phyloP scores from a whole-genome alignment of 1,139 yeast genomes.

The Pichia sp. region DNA sequence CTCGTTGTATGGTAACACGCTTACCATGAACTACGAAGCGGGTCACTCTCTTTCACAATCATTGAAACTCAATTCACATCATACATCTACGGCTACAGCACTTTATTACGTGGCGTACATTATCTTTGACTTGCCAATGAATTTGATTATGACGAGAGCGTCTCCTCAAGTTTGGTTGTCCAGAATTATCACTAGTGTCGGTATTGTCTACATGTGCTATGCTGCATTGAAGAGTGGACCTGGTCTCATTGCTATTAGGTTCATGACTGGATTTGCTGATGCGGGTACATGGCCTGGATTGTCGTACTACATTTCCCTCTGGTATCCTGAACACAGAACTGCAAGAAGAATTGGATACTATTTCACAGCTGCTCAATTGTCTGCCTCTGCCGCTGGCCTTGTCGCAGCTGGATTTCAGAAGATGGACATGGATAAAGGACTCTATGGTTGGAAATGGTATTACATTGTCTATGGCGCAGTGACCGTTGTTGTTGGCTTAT shows the following conservation, averaged over 20 bases:
- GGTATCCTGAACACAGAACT: constrained; percentile 79
- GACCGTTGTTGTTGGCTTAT: constrained; percentile 60
- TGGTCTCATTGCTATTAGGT: constrained; percentile 66
- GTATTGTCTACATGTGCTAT: constrained; percentile 70
- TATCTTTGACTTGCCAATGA: constrained; percentile 83
- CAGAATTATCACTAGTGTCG: constrained; percentile 71
- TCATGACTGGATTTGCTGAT: constrained; percentile 72
- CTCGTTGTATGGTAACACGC: constrained; percentile 68
- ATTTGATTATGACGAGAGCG: constrained; percentile 72
- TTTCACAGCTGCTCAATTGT: constrained; percentile 84
- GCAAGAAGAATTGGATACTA: constrained; percentile 82
- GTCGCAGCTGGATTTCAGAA: constrained; percentile 84
- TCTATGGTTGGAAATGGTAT: constrained; percentile 86
- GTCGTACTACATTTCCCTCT: constrained; percentile 74
- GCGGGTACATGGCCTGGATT: constrained; percentile 96
- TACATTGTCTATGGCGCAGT: constrained; percentile 69
- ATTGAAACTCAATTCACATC: constrained; percentile 45
- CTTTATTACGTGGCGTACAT: constrained; percentile 78
- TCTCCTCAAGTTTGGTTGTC: constrained; percentile 84
- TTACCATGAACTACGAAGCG: constrained; percentile 65
- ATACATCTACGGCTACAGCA: constrained; percentile 72
- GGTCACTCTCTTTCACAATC: constrained; percentile 58
- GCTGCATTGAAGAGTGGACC: constrained; percentile 44
- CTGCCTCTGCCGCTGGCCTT: constrained; percentile 81
- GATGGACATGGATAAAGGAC: constrained; percentile 66